Evolutionary conservation across 2,329 filamentous ascomycete species (phyloP).

Genomic region (Talaromyces sp.): DNA sequence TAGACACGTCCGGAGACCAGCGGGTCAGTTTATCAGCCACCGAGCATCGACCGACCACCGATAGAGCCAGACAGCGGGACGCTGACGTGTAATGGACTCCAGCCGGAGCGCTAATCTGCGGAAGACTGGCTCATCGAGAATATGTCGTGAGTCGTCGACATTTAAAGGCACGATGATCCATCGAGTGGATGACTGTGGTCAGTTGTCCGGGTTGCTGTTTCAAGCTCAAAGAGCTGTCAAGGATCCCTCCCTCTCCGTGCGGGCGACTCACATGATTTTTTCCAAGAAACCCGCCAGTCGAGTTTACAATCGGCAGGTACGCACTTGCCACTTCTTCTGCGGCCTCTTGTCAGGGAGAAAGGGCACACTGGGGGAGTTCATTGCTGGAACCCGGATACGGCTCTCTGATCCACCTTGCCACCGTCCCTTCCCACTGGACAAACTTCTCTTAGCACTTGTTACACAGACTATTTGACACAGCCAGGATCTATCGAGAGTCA

Average conservation of each 20-base stretch:
- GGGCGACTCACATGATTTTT: constrained; percentile 3
- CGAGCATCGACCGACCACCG: not conserved
- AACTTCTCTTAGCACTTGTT: not conserved
- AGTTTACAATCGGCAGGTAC: constrained; percentile 9
- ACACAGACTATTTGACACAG: not conserved
- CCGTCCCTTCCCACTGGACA: not conserved
- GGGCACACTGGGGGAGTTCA: not conserved
- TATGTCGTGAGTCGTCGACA: not conserved
- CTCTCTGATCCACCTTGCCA: not conserved
- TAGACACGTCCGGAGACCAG: constrained; percentile 7
- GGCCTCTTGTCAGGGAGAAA: not conserved
- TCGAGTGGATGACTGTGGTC: not conserved
- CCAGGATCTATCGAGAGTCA: not conserved
- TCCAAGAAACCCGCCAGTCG: not conserved
- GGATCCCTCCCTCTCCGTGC: not conserved
- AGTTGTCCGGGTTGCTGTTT: not conserved
- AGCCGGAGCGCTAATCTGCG: not conserved
- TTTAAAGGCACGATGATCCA: not conserved
- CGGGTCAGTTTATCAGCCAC: constrained; percentile 1
- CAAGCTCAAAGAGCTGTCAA: not conserved
- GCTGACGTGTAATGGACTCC: not conserved
- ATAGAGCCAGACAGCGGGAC: not conserved
- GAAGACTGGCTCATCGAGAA: not conserved
- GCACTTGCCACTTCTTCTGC: constrained; percentile 4
- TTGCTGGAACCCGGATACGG: not conserved